A percentile compares a stretch with the other conserved stretches of the same genome.
These are phyloP conservation scores for Tolypocladium album DNA, from an alignment of 2,329 filamentous ascomycete species.

Conservation along the genomic window DNA sequence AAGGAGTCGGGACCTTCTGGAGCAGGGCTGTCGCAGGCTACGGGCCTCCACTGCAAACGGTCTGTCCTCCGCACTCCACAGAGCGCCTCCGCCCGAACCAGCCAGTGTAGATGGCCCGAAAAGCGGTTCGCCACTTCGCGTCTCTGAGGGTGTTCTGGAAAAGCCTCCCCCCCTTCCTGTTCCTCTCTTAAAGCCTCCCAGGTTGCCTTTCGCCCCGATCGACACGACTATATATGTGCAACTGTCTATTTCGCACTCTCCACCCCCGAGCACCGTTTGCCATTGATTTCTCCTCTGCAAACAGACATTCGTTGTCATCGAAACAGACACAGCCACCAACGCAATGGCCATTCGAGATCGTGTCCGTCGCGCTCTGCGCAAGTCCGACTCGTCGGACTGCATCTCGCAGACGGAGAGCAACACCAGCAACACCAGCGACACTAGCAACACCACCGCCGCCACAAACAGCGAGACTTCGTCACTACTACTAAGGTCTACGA, in stretches of 20 bases:
- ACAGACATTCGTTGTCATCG: background rate
- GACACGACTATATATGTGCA: background rate
- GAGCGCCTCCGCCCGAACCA: background rate
- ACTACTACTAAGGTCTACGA: constrained; percentile 15
- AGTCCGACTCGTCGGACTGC: constrained; percentile 20
- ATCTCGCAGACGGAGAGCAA: constrained; percentile 21
- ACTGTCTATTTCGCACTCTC: background rate
- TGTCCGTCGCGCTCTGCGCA: constrained; percentile 28
- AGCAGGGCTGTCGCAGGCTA: constrained; percentile 1
- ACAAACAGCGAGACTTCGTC: constrained; percentile 19
- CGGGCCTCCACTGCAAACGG: background rate
- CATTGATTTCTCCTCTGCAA: background rate
- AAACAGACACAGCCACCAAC: background rate
- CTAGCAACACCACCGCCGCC: constrained; percentile 17
- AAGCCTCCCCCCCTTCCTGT: background rate
- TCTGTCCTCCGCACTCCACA: background rate
- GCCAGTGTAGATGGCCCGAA: background rate
- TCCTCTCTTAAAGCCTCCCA: background rate
- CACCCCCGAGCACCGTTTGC: background rate
- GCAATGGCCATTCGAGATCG: constrained; percentile 31
- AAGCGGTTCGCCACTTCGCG: background rate
- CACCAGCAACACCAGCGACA: constrained; percentile 16
- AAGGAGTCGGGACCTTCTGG: background rate
- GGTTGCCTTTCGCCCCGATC: background rate
- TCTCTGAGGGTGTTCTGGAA: background rate